These are phyloP conservation scores for Blastobotrys illinoisensis DNA, from an alignment of 1,139 yeast genomes.

Conservation along the genomic window DNA sequence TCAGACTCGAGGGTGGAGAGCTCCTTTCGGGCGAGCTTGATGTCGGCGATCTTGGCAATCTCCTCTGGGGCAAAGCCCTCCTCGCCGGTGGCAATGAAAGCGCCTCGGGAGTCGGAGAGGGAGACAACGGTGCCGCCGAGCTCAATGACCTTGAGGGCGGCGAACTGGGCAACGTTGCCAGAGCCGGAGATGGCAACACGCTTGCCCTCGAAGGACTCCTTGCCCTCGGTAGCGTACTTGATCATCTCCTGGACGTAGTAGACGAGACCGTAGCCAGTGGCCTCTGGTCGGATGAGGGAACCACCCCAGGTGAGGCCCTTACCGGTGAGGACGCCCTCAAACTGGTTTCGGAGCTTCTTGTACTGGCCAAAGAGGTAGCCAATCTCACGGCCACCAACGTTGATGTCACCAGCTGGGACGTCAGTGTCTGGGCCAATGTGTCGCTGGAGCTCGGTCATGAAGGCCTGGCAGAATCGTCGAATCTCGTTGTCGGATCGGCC, in stretches of 20 bases:
- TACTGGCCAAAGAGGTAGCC: constrained; percentile 96
- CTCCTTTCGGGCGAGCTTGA: constrained; percentile 76
- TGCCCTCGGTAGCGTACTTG: constrained; percentile 83
- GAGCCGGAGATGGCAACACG: constrained; percentile 95
- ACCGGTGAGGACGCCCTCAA: constrained; percentile 98
- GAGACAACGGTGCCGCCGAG: constrained; percentile 94
- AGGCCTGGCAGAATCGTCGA: constrained; percentile 92
- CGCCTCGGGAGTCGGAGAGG: constrained; percentile 90
- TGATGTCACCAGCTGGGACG: constrained; percentile 97
- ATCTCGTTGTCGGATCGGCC: constrained; percentile 89
- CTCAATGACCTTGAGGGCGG: constrained; percentile 95
- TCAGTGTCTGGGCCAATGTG: constrained; percentile 97
- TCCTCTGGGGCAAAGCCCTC: constrained; percentile 86
- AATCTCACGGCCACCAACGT: constrained; percentile 89
- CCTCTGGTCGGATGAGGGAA: constrained; percentile 97
- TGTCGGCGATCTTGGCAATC: constrained; percentile 67
- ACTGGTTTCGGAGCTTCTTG: constrained; percentile 85
- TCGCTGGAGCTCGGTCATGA: constrained; percentile 93
- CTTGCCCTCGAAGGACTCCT: constrained; percentile 86
- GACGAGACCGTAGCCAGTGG: constrained; percentile 96
- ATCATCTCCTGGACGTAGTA: constrained; percentile 98
- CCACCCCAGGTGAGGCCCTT: constrained; percentile 99
- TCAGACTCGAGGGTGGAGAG: constrained; percentile 63
- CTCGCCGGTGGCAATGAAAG: constrained; percentile 47
- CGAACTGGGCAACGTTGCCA: constrained; percentile 98